phyloP scores from a whole-genome alignment of 192 early-diverging fungal species.

The Coemansia sp. region DNA sequence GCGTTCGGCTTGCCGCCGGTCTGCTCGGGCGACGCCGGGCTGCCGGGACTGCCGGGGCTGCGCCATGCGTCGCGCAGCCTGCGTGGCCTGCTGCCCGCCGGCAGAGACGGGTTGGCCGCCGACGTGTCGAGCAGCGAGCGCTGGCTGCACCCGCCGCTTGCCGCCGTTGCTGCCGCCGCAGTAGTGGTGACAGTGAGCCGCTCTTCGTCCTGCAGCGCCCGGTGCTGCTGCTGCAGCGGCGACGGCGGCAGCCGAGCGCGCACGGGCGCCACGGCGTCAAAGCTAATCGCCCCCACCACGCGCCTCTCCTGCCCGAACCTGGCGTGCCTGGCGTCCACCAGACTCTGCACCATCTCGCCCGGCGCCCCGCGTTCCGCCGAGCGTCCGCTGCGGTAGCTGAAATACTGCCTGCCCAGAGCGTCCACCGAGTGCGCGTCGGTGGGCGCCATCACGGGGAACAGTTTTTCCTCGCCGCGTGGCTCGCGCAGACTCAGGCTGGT shows the following conservation, averaged over 20 bases:
- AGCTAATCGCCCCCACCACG: constrained; percentile 3
- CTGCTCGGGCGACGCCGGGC: not conserved
- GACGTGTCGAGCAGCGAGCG: constrained; percentile 34
- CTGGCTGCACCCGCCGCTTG: constrained; percentile 3
- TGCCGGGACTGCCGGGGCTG: not conserved
- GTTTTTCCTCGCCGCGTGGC: constrained; percentile 1
- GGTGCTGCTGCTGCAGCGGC: constrained; percentile 3
- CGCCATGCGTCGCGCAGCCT: constrained; percentile 30
- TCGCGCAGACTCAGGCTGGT: constrained; percentile 16
- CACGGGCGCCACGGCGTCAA: not conserved
- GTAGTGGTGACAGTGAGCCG: not conserved
- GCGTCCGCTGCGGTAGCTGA: constrained; percentile 7
- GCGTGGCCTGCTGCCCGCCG: constrained; percentile 19
- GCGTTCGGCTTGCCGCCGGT: not conserved
- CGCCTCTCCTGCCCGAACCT: not conserved
- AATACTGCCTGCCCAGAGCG: constrained; percentile 4
- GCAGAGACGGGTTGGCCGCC: constrained; percentile 28
- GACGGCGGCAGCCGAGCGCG: constrained; percentile 1
- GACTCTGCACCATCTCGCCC: not conserved
- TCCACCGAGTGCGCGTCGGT: constrained; percentile 4
- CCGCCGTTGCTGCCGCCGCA: not conserved
- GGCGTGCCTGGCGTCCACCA: not conserved
- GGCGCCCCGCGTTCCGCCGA: not conserved
- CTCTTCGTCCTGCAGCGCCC: not conserved
- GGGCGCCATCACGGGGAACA: not conserved